Conservation (phyloP, 202 grass and related monocot genomes). For the Setaria italica region DNA sequence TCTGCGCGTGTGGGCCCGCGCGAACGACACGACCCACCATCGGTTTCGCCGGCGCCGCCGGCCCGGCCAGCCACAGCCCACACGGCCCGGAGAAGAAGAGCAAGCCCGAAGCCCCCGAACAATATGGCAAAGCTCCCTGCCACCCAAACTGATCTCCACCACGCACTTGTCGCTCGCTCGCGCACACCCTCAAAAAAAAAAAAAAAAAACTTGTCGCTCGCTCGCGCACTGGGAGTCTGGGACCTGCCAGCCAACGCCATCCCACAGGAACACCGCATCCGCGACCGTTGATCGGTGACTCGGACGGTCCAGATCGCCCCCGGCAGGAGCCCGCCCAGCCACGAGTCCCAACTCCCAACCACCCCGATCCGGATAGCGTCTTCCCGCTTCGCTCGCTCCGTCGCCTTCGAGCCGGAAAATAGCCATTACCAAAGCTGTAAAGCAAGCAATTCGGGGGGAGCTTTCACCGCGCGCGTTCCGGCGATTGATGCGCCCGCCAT, state of each 20-base stretch:
- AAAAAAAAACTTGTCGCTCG: background rate
- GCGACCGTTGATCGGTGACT: background rate
- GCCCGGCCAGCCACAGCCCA: no score
- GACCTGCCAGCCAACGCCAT: background rate
- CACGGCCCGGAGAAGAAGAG: background rate
- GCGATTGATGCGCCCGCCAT: conserved; percentile 59
- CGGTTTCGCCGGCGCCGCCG: background rate
- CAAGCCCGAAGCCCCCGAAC: background rate
- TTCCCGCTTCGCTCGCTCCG: conserved; percentile 45
- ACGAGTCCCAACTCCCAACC: conserved; percentile 28
- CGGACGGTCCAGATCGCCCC: background rate
- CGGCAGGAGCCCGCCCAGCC: conserved; percentile 15
- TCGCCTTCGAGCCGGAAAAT: conserved; percentile 23
- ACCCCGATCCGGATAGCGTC: conserved; percentile 47
- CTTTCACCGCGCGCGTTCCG: background rate
- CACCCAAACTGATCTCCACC: background rate
- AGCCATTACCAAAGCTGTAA: conserved; percentile 28
- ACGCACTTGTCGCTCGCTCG: background rate
- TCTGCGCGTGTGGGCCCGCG: background rate
- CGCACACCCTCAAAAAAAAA: no score
- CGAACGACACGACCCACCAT: background rate
- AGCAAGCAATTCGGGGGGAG: background rate
- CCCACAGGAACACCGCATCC: background rate
- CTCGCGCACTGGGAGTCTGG: no score
- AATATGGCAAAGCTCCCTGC: background rate